Evolutionary conservation across 805 yeast genomes (phyloP).

Genomic region (Hanseniaspora lachancei): DNA sequence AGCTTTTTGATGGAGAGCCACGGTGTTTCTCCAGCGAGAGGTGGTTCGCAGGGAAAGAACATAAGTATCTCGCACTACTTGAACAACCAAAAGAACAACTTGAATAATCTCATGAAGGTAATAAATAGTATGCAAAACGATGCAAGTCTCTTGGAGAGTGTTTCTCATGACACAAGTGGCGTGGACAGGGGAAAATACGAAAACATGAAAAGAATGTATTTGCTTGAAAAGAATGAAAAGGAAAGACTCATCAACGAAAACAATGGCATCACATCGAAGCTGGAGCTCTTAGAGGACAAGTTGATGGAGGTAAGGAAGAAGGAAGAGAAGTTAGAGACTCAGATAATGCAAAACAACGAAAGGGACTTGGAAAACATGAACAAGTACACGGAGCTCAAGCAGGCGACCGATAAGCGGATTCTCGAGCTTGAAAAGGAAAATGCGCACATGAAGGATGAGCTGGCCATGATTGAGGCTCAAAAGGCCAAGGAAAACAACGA

Average conservation of each 20-base stretch:
- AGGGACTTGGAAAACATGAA: neutral
- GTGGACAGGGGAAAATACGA: neutral
- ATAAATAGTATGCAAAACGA: conserved; percentile 1
- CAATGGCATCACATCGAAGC: neutral
- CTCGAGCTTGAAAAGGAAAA: neutral
- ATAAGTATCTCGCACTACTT: neutral
- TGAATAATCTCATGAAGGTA: neutral
- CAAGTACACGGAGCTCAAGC: conserved; percentile 12
- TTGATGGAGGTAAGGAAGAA: neutral
- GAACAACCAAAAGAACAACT: neutral
- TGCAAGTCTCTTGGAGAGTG: neutral
- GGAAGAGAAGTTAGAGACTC: neutral
- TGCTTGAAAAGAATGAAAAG: neutral
- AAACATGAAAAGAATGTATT: neutral
- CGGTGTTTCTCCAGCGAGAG: neutral
- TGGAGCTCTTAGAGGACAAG: neutral
- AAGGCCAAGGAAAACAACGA: neutral
- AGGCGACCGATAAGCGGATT: conserved; percentile 2
- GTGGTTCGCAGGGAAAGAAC: neutral
- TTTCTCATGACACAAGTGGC: neutral
- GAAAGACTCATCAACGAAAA: neutral
- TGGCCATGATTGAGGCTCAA: neutral
- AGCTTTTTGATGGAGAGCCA: neutral
- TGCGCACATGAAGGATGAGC: neutral
- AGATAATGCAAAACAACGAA: conserved; percentile 1